These are phyloP conservation scores for Pythium oligandrum DNA, from an alignment of 352 stramenopile genomes.

Conservation along the genomic window DNA sequence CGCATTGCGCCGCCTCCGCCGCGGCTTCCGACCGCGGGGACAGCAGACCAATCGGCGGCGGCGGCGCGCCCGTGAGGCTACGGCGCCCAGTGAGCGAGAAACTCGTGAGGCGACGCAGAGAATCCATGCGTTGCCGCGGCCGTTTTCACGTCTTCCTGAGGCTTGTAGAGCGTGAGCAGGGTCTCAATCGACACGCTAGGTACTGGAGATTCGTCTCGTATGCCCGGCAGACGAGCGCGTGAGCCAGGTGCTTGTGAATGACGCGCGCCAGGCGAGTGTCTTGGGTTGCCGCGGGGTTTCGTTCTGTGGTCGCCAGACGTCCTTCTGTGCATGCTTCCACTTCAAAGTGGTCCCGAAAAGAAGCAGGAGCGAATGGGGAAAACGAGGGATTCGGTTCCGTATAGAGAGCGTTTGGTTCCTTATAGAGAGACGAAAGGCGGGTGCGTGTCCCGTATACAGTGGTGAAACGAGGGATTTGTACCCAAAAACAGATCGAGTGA, in stretches of 20 bases:
- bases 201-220: neutral
- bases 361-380: too few species aligned
- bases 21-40: constrained; percentile 16
- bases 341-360: too few species aligned
- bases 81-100: constrained; percentile 27
- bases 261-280: too few species aligned
- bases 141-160: constrained; percentile 5
- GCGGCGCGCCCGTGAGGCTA: constrained; percentile 19
- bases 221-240: too few species aligned
- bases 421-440: too few species aligned
- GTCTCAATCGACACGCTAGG: constrained; percentile 6
- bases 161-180: neutral
- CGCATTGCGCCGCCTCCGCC: constrained; percentile 13
- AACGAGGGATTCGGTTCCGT: too few species aligned
- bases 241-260: too few species aligned
- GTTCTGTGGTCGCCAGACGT: too few species aligned
- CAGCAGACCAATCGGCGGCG: constrained; percentile 24
- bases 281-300: too few species aligned
- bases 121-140: constrained; percentile 42
- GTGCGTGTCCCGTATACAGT: too few species aligned
- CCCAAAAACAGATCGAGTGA: constrained; percentile 9
- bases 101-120: constrained; percentile 65
- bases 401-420: too few species aligned
- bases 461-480: constrained; percentile 7
- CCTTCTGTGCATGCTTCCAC: too few species aligned